Base-by-base conservation (phyloP, 257 asterid species). In the Mentha longifolia region DNA sequence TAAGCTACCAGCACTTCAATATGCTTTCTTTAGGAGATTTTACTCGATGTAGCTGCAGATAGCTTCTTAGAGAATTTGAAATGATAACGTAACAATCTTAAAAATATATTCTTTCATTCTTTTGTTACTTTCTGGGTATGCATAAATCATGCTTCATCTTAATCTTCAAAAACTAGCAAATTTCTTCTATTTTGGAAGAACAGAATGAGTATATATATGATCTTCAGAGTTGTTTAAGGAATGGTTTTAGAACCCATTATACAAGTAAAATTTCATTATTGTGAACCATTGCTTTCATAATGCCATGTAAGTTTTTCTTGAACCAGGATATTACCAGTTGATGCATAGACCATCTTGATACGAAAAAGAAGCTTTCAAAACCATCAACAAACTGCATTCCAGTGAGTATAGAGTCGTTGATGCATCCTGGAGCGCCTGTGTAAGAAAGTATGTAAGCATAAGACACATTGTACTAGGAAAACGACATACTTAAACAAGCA, bases 271-370 rank as follows among this genome's bases (percentile, higher is more conserved):
- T 5, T 35, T 35, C 17, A 16, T 28, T 41, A 16, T 8, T 20
- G 41, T 17, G 55, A 6, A 7, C 14, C 14, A 37, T 63, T 10
- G 61, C 7, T 22, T 6, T 12, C 64, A 25, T 39, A 15, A 22
- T 72, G 15, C 12, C 55, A 51, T 1, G 14, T 8, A 50, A 50
- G 4, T 16, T 7, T 50, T 35, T 47, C 28, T 43, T 57, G 59
- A 70, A 55, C 37, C 15, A 50, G 70, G 79, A 76, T 65, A 76
- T 80, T 82, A 88, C 97, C 91, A 88, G 49, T 83, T 90, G 97
- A 86, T 90, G 97, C 92, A 90, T 86, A 14, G 93, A 82, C 97
- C 97, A 90, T 82, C 93, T 85, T 55, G 90, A 83, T 66, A 90
- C 97, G 68, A 90, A 90, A 78, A 88, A 90, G 85, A 61, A 80